Evolutionary conservation across 495 filamentous ascomycete species (phyloP), one percentile per base, ranked within the genome.

Genomic region (Echria macrotheca): DNA sequence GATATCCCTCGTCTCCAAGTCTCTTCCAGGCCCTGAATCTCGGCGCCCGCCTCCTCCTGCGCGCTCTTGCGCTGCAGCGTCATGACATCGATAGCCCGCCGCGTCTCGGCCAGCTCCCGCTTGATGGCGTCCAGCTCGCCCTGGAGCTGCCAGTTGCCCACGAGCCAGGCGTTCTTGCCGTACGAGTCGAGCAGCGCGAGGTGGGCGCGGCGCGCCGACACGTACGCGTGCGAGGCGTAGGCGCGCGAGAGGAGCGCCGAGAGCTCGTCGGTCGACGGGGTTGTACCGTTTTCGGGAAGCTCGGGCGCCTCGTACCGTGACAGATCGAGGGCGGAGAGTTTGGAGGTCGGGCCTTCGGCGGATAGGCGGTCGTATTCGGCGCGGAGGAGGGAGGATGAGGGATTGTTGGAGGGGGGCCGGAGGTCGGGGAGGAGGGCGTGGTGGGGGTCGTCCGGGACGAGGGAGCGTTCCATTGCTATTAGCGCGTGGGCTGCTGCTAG

Each of bases 81-180:
- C 2, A 89, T 69, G 18, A 75, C 59, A 65, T 93, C 88, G 46
- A 84, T 73, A 58, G 83, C 76, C 47, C 71, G 68, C 69, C 81
- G 83, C 19, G 71, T 66, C 23, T 70, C 77, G 14, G 78, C 84
- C 54, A 98, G 70, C 53, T 96, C 89, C 52, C 73, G 75, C 74
- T 96, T 91, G n/a, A 94, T 53, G 3, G 59, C 67, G 12, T 76
- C 72, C 42, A 96, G 69, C 22, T 88, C 75, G 33, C 78, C 79
- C 64, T 95, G 90, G 21, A 89, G 54, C 48, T 89, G 80, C 50
- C 78, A 75, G 67, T 97, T 97, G 5, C 81, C 83, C 9, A 95
- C 74, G 46, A 97, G 70, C 91, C 91, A 96, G 10, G 86, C 85
- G 68, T 94, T 95, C 71, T 86, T 89, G 59, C 90, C 91, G 68